Percentiles rank a stretch among this genome's conserved stretches.
phyloP scores from a whole-genome alignment of 1,284 basidiomycete genomes.

The Rhodotorula sp. region DNA sequence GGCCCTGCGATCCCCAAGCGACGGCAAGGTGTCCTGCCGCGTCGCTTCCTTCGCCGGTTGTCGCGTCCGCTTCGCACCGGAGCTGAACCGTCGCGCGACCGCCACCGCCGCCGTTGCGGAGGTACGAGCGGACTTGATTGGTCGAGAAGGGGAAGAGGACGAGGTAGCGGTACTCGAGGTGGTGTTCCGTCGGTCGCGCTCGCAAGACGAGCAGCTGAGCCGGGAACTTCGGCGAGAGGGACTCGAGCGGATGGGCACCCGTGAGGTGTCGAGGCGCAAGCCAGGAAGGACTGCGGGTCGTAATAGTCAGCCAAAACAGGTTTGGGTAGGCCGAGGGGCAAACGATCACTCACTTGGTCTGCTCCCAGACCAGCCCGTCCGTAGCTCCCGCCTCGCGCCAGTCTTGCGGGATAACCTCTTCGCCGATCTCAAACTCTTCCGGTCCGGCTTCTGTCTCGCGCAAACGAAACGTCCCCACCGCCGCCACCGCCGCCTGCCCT shows the following conservation, averaged over 20 bases:
- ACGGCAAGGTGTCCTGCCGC: conserved; percentile 28
- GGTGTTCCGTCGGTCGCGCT: background rate
- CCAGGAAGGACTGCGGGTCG: conserved; percentile 32
- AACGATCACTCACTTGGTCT: conserved; percentile 11
- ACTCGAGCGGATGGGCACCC: background rate
- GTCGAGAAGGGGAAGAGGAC: conserved; percentile 36
- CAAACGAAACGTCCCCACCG: background rate
- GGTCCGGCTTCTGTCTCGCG: conserved; percentile 3
- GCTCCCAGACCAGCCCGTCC: conserved; percentile 30
- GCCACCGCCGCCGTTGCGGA: conserved; percentile 12
- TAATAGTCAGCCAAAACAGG: background rate
- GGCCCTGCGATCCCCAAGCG: conserved; percentile 14
- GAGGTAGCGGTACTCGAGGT: conserved; percentile 3
- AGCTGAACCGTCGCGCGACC: background rate
- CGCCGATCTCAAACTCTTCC: background rate
- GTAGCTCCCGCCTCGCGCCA: background rate
- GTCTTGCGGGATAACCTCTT: background rate
- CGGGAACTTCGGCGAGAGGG: conserved; percentile 20
- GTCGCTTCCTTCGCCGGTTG: background rate
- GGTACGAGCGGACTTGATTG: conserved; percentile 8
- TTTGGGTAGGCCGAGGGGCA: too few relatives aligned
- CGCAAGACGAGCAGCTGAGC: conserved; percentile 36
- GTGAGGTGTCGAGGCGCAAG: conserved; percentile 27
- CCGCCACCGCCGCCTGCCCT: background rate
- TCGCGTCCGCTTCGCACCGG: conserved; percentile 28